phyloP scores from a whole-genome alignment of 192 early-diverging fungal species.

The Dimargaris xerosporica region DNA sequence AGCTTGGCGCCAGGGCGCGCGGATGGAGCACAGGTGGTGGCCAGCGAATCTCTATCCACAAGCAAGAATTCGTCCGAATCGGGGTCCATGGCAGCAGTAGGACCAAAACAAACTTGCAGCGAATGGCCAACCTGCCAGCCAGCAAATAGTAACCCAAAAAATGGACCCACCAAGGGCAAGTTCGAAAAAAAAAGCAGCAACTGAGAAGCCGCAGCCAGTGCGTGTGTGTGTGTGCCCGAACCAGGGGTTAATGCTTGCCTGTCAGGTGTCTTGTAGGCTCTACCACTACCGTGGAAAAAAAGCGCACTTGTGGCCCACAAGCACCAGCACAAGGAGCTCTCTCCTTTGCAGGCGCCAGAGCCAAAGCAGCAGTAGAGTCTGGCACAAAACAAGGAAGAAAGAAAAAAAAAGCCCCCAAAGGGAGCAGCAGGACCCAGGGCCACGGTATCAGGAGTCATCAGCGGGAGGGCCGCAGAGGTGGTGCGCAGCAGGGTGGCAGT shows the following conservation, averaged over 20 bases:
- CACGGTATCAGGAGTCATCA: neutral
- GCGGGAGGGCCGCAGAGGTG: neutral
- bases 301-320: neutral
- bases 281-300: neutral
- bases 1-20: neutral
- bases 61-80: conserved; percentile 10
- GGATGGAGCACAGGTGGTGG: neutral
- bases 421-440: neutral
- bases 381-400: neutral
- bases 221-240: no score
- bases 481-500: neutral
- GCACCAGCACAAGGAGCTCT: neutral
- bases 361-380: neutral
- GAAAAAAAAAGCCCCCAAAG: neutral
- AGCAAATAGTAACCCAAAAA: neutral
- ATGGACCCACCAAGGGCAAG: neutral
- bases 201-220: no score
- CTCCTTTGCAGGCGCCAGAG: neutral
- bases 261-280: neutral
- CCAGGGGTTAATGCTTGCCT: neutral
- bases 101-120: neutral
- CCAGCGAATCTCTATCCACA: neutral
- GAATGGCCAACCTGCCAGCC: neutral
- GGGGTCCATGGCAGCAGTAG: conserved; percentile 3
- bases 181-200: neutral